Base-by-base conservation (phyloP, 345 rosid genomes). In the Hibiscus syriacus region DNA sequence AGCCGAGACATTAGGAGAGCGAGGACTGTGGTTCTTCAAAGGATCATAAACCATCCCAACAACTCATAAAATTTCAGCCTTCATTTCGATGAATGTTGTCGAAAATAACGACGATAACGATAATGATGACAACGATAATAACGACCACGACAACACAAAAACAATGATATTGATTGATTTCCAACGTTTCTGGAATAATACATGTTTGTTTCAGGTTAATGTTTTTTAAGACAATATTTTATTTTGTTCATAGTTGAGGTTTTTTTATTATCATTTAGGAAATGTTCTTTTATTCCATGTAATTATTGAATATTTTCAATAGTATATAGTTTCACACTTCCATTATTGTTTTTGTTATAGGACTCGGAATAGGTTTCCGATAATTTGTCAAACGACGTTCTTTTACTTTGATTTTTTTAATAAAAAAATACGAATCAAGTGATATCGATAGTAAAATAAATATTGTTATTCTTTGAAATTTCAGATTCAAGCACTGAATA, bases 1-100 rank as follows among this genome's bases (percentile, higher is more conserved):
- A 82, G 97, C 79, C 72, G 97, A 0, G 98, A 93, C 54, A 83
- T 89, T 1, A 78, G 96, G 61, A 78, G 94, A 69, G 98, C 98
- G 20, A 85, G 98, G 79, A 93, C 97, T 7, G 97, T 93, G 62
- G 90, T 90, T 79, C 87, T 89, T 8, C 98, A 87, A 70, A 85
- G 98, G 82, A 87, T 93, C 83, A 90, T 89, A 69, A 89, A 82
- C 72, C 80, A 70, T 55, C 82, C 96, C 20, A 75, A 82, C 66
- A 73, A 73, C 66, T 76, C 68, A 74, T 13, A 49, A n/a, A 57
- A 7, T 55, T 16, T 41, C 16, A 17, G 36, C 20, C 72, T 70
- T 67, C 27, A 16, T 72, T 55, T 39, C 23, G 55, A 13, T 26
- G 34, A 17, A 26, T 26, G 39, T 16, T 46, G 16, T 17, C 25